Conservation (phyloP, 257 asterid species). For the Ajuga chamaepitys region DNA sequence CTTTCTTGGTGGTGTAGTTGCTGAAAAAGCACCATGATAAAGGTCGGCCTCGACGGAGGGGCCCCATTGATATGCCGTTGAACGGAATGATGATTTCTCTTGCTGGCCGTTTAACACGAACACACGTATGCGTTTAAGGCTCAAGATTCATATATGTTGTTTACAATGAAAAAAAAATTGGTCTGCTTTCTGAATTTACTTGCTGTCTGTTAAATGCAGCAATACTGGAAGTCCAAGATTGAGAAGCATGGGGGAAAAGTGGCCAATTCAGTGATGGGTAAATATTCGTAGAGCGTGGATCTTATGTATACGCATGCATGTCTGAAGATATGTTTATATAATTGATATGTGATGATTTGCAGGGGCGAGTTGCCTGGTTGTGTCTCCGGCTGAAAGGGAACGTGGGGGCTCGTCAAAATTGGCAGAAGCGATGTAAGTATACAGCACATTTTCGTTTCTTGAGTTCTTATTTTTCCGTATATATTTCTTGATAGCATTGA, state of each 20-base stretch:
- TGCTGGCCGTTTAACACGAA: slow-evolving; percentile 61
- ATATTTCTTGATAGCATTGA: neutral
- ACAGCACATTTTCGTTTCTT: neutral
- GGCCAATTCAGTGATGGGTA: slow-evolving; percentile 66
- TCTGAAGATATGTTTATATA: too few relatives aligned
- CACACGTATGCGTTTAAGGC: slow-evolving; percentile 52
- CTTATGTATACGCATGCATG: too few relatives aligned
- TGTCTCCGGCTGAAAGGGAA: slow-evolving; percentile 63
- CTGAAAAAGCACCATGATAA: slow-evolving; percentile 40
- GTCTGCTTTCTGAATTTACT: neutral
- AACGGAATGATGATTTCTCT: slow-evolving; percentile 62
- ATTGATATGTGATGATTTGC: neutral
- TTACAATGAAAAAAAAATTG: too few relatives aligned
- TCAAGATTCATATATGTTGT: too few relatives aligned
- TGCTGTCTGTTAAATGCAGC: slow-evolving; percentile 27
- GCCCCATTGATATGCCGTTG: slow-evolving; percentile 41
- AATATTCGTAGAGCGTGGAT: neutral
- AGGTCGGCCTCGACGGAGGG: slow-evolving; percentile 18
- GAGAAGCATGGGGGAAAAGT: slow-evolving; percentile 79
- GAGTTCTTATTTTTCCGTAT: neutral
- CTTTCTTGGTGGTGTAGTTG: slow-evolving; percentile 30
- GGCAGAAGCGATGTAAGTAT: slow-evolving; percentile 72
- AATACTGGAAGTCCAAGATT: slow-evolving; percentile 70
- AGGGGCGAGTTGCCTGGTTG: slow-evolving; percentile 73
- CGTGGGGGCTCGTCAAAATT: slow-evolving; percentile 73